phyloP scores from a whole-genome alignment of 2,329 filamentous ascomycete genomes.

The Chrysosporium queenslandicum region DNA sequence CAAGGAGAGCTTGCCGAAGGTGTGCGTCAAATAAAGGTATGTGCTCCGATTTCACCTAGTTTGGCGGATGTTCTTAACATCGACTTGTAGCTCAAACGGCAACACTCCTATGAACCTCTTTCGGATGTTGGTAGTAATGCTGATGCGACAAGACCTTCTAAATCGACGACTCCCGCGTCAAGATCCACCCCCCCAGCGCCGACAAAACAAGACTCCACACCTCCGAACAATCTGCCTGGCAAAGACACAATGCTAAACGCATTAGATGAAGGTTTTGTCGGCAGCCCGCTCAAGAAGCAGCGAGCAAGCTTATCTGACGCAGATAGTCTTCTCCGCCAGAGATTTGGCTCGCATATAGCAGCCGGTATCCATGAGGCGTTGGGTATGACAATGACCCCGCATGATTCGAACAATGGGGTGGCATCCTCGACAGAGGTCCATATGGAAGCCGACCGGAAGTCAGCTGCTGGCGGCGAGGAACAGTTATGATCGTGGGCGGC shows the following conservation, averaged over 20 bases:
- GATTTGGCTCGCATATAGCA: constrained; percentile 33
- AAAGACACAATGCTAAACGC: constrained; percentile 17
- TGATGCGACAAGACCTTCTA: constrained; percentile 33
- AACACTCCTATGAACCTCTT: constrained; percentile 52
- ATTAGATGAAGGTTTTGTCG: constrained; percentile 30
- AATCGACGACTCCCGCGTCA: constrained; percentile 33
- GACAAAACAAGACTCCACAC: constrained; percentile 28
- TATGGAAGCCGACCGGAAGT: constrained; percentile 10
- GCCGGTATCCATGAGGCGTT: constrained; percentile 32
- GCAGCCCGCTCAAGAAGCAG: constrained; percentile 41
- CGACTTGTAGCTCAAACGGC: constrained; percentile 50
- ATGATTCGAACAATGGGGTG: not conserved
- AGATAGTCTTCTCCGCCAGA: constrained; percentile 33
- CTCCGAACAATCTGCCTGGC: constrained; percentile 22
- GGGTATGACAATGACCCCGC: constrained; percentile 14
- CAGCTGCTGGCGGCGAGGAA: constrained; percentile 10
- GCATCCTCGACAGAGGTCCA: constrained; percentile 3
- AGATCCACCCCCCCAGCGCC: constrained; percentile 28
- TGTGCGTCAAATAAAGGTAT: constrained; percentile 56
- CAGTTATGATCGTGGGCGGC: constrained; percentile 3
- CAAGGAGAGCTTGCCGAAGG: constrained; percentile 55
- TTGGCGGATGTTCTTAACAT: not conserved
- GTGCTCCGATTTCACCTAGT: not conserved
- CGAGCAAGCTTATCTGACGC: constrained; percentile 37
- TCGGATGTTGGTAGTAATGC: constrained; percentile 28